Evolutionary conservation across 805 yeast genomes (phyloP), one percentile per base, ranked within the genome.

Genomic region (Tetrapisispora taiwanensis): DNA sequence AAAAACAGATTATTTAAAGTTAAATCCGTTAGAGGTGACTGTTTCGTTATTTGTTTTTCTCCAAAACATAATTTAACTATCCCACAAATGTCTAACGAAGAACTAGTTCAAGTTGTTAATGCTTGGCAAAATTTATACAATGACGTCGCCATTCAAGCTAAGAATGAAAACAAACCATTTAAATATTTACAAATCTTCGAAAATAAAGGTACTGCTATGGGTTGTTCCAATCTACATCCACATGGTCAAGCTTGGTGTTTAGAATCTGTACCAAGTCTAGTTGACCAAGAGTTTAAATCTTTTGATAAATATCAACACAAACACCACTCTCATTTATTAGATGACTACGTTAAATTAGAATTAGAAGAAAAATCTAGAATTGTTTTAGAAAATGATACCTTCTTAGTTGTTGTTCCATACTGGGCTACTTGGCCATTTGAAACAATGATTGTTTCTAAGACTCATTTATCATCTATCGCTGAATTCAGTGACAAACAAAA

Each of bases 361-460:
- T 53, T 77, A 30, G 56, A 67, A 33, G 75, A 75, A 48, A 63
- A 63, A 41, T 65, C 67, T 44, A 72, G 89, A 46, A 51, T 79
- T 30, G 79, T 82, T 13, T 66, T 71, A 19, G 71, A 73, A 45
- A 82, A 81, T 56, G 84, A 75, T 46, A 67, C 78, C 4, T 82
- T 82, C 51, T 52, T 82, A 19, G 84, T 74, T 5, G 76, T 82
- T 10, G 87, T 82, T 17, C 89, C 89, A 44, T 82, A 77, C 58
- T 82, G 90, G 90, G 89, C 88, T 6, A 70, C 78, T 30, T 82
- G 89, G 89, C 90, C 90, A 14, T 82, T 81, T 58, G 88, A 82
- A 62, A 77, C 85, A 6, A 63, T 82, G 64, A 65, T 82, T 30
- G 62, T 81, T 6, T 58, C 85, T n/a, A 76, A 76, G 54, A 60